phyloP scores from a whole-genome alignment of 139 green algal species.

The Parachlorella kessleri region DNA sequence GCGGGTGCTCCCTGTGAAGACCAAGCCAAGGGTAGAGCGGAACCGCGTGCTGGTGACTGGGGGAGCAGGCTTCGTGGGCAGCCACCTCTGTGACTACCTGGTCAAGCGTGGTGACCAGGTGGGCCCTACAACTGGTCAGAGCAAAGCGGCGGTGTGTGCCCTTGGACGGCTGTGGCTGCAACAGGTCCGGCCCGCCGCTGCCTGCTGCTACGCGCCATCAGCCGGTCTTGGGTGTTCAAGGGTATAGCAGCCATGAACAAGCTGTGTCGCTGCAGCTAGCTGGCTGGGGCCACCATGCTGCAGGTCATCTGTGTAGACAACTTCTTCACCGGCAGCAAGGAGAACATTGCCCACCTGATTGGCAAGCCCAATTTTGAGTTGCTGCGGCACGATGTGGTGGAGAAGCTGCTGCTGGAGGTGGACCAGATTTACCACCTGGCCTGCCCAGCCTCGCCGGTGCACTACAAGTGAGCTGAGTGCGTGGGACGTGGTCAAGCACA shows the following conservation, averaged over 20 bases:
- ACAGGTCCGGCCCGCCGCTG: too few species aligned
- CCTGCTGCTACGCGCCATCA: too few species aligned
- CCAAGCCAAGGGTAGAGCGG: slow-evolving; percentile 81
- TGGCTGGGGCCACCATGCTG: not conserved
- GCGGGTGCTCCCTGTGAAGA: slow-evolving; percentile 64
- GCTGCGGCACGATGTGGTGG: slow-evolving; percentile 96
- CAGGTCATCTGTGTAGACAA: slow-evolving; percentile 99
- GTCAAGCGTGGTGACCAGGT: slow-evolving; percentile 90
- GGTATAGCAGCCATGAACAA: not conserved
- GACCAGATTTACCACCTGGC: slow-evolving; percentile 99
- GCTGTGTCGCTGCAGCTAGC: not conserved
- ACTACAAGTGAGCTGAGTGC: slow-evolving; percentile 99
- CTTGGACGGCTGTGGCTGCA: too few species aligned
- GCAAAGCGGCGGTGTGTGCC: too few species aligned
- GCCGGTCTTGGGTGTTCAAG: too few species aligned
- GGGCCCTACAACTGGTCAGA: slow-evolving; percentile 30
- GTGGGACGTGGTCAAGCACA: too few species aligned
- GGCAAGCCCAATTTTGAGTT: slow-evolving; percentile 95
- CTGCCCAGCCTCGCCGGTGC: slow-evolving; percentile 97
- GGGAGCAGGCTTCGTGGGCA: slow-evolving; percentile 96
- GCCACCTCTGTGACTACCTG: slow-evolving; percentile 92
- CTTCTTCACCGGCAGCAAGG: slow-evolving; percentile 98
- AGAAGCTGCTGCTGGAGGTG: slow-evolving; percentile 96
- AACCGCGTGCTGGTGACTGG: slow-evolving; percentile 94
- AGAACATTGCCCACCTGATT: slow-evolving; percentile 94